These are phyloP conservation scores for Diaporthe helianthi DNA, from an alignment of 2,329 filamentous ascomycete species.

Conservation along the genomic window DNA sequence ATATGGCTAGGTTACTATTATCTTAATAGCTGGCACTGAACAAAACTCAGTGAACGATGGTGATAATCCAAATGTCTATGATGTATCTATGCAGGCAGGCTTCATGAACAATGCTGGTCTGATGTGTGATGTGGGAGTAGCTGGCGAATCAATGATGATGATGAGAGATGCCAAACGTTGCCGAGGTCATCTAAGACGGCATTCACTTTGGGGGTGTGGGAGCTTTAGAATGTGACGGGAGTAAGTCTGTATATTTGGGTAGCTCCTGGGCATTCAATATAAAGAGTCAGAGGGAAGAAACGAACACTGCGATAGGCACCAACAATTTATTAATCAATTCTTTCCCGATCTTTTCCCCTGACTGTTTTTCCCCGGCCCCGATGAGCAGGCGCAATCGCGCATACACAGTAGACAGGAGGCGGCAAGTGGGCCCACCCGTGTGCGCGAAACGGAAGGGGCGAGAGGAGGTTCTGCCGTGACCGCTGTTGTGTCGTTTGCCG, in stretches of 20 bases:
- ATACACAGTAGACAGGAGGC: slow-evolving; percentile 8
- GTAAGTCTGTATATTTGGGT: no score
- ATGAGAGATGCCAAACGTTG: background rate
- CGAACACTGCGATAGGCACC: background rate
- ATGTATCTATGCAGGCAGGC: background rate
- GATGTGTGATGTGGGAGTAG: background rate
- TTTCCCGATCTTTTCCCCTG: background rate
- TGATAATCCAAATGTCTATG: background rate
- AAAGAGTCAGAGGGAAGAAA: background rate
- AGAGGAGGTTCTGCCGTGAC: slow-evolving; percentile 3
- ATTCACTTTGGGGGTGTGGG: background rate
- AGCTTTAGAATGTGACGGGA: background rate
- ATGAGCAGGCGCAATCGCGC: slow-evolving; percentile 1
- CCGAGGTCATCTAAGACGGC: background rate
- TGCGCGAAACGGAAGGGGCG: background rate
- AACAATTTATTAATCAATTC: background rate
- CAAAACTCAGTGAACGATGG: background rate
- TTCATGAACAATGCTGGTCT: background rate
- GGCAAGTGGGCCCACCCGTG: background rate
- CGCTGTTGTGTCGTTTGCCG: slow-evolving; percentile 7
- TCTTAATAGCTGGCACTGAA: background rate
- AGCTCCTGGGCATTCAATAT: background rate
- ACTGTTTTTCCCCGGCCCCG: background rate
- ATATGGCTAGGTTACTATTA: background rate
- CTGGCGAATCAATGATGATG: background rate